phyloP scores from a whole-genome alignment of 2,329 filamentous ascomycete species.

The Ophiobolus disseminans region DNA sequence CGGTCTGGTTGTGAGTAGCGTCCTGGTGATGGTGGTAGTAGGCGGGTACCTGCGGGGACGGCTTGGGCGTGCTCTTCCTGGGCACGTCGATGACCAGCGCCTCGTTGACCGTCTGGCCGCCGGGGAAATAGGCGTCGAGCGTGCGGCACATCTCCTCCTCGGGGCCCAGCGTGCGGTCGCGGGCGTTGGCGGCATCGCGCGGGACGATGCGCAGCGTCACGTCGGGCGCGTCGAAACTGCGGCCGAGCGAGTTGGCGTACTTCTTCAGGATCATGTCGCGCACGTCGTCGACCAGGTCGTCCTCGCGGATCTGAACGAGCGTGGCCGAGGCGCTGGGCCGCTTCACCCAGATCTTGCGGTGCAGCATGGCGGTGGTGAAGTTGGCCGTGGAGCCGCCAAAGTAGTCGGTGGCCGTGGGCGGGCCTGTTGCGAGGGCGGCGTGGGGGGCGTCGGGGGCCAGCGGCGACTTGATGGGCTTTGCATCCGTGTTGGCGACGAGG shows the following conservation, averaged over 20 bases:
- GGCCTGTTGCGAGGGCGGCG: constrained; percentile 31
- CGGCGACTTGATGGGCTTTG: constrained; percentile 59
- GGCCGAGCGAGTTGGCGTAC: constrained; percentile 90
- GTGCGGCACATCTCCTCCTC: constrained; percentile 83
- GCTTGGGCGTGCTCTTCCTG: constrained; percentile 71
- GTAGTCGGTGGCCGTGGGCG: constrained; percentile 49
- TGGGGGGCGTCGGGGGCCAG: constrained; percentile 53
- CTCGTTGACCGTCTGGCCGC: constrained; percentile 86
- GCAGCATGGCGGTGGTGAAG: constrained; percentile 50
- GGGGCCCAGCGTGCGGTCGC: constrained; percentile 77
- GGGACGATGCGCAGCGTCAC: constrained; percentile 78
- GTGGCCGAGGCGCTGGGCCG: constrained; percentile 85
- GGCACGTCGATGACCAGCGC: constrained; percentile 91
- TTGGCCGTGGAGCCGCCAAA: constrained; percentile 41
- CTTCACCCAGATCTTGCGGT: constrained; percentile 93
- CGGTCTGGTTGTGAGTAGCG: constrained; percentile 70
- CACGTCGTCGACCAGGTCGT: constrained; percentile 92
- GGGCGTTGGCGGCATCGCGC: constrained; percentile 62
- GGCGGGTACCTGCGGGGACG: constrained; percentile 70
- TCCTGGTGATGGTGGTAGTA: constrained; percentile 68
- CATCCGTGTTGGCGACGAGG: constrained; percentile 51
- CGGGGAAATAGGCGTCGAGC: constrained; percentile 82
- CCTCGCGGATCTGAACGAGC: constrained; percentile 81
- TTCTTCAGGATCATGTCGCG: constrained; percentile 91
- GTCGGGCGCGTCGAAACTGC: constrained; percentile 89